Evolutionary conservation across 2,329 filamentous ascomycete species (phyloP).

Genomic region (Verticillium klebahnii): DNA sequence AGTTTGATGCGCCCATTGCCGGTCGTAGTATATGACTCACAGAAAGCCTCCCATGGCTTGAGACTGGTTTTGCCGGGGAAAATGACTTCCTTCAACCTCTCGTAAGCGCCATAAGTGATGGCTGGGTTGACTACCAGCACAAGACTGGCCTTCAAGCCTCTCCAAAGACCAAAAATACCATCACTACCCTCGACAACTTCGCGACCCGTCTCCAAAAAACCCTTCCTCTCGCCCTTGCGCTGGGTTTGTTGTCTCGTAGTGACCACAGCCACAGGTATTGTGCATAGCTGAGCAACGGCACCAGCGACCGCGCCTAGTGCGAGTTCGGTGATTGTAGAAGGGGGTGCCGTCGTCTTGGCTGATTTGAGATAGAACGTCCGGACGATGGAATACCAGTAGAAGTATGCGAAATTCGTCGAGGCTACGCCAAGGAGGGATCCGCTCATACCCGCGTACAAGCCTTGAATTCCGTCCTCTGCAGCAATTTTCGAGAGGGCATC

Average conservation of each 20-base stretch:
- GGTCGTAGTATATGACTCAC: constrained; percentile 47
- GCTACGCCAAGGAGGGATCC: constrained; percentile 87
- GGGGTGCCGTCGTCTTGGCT: constrained; percentile 45
- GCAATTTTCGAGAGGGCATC: constrained; percentile 86
- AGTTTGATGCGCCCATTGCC: background rate
- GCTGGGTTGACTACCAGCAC: constrained; percentile 94
- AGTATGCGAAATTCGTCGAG: constrained; percentile 98
- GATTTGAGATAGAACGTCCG: constrained; percentile 71
- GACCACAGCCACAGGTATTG: constrained; percentile 91
- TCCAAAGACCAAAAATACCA: constrained; percentile 84
- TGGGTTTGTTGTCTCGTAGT: constrained; percentile 97
- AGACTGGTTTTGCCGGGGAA: constrained; percentile 75
- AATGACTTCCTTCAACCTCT: constrained; percentile 72
- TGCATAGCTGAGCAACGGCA: constrained; percentile 89
- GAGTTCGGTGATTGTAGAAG: constrained; percentile 78
- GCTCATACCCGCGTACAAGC: constrained; percentile 84
- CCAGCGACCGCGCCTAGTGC: constrained; percentile 82
- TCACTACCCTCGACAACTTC: constrained; percentile 91
- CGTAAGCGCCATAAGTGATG: constrained; percentile 96
- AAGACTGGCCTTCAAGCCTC: constrained; percentile 90
- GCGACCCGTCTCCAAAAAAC: constrained; percentile 77
- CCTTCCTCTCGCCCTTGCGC: constrained; percentile 76
- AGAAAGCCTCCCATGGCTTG: constrained; percentile 82
- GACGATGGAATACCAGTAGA: constrained; percentile 96
- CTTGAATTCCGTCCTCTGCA: constrained; percentile 70